Evolutionary conservation across 2,329 filamentous ascomycete genomes (phyloP).

Genomic region (Hansfordia pulvinata): DNA sequence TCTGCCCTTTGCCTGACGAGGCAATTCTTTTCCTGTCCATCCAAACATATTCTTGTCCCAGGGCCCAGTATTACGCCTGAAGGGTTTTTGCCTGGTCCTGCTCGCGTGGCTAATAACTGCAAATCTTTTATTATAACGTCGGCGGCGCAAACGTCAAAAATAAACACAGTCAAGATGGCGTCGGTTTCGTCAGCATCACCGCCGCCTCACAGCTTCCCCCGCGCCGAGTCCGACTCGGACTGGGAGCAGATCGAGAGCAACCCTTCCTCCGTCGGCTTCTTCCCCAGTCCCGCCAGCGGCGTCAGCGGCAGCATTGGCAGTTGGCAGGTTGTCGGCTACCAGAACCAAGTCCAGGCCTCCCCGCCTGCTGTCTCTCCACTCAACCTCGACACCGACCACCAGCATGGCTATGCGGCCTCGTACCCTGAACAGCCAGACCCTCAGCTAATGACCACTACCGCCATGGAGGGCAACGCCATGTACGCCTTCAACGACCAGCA

Average conservation of each 20-base stretch:
- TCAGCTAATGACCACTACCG: constrained; percentile 14
- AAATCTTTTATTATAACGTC: no score
- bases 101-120: no score
- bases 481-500: constrained; percentile 12
- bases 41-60: no score
- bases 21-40: no score
- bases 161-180: no score
- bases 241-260: constrained; percentile 15
- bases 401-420: constrained; percentile 18
- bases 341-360: constrained; percentile 16
- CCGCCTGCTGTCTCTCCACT: constrained; percentile 27
- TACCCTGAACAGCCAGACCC: constrained; percentile 17
- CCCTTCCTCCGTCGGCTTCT: constrained; percentile 22
- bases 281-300: constrained; percentile 34
- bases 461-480: constrained; percentile 17
- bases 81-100: no score
- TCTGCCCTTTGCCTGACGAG: no score
- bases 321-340: constrained; percentile 30
- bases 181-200: constrained; percentile 18
- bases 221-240: constrained; percentile 16
- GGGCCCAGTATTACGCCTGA: no score
- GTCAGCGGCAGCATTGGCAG: constrained; percentile 35
- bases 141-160: no score
- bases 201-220: constrained; percentile 12
- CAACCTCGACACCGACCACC: constrained; percentile 24